Evolutionary conservation across 768 basidiomycete species (phyloP), one percentile per base, ranked within the genome.

Genomic region (Mycena crocata): DNA sequence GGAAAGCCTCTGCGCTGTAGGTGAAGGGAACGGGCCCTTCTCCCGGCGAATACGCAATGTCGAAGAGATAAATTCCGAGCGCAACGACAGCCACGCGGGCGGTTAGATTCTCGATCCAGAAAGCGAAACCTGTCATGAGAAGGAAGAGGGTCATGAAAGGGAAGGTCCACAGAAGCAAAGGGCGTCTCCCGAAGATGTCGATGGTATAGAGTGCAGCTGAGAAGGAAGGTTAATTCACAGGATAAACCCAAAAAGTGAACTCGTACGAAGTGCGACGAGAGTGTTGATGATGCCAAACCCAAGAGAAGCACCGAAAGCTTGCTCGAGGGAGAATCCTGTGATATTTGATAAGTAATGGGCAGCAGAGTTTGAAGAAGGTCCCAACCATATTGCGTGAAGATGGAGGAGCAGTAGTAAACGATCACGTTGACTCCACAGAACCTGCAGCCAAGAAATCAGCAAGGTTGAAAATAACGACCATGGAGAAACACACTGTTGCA

Each of bases 1-100:
- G 92, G 83, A 90, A 94, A 78, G 19, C 69, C 39, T 70, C 69
- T 1, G 69, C 64, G 8, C 60, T 62, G 52, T 70, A 70, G 0
- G 90, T 90, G 74, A 92, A 93, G 5, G 92, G 93, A 3, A 93
- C 92, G 10, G 93, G 93, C 2, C 93, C 93, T 78, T 91, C 90
- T 37, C 92, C 92, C 3, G 90, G 90, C 0, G 89, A 90, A 74
- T 92, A 92, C 62, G 83, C 87, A 62, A 89, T 80, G 3, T 81
- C 82, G 69, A 86, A 91, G 5, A 88, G 82, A 74, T 87, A 70
- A 10, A 70, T 70, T 26, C 69, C 64, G 19, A 70, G 40, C 1
- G 69, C 66, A 6, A 70, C 69, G 15, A 61, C 62, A 1, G 54
- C 48, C 17, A 59, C 24, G 32, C 42, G 46, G 26, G 31, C 31